phyloP scores from a whole-genome alignment of 192 early-diverging fungal genomes.

The Neocallimastix lanati region DNA sequence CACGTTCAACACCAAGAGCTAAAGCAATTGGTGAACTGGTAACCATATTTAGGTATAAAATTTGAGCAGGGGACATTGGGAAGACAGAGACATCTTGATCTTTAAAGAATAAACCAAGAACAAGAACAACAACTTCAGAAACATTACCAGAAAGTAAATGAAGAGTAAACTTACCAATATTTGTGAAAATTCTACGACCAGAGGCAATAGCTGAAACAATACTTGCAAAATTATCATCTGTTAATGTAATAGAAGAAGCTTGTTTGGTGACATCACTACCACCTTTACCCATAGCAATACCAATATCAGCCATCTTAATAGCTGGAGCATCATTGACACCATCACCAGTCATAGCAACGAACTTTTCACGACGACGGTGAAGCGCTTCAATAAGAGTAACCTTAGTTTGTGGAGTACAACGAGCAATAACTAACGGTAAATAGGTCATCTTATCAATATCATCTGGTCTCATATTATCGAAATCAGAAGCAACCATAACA shows the following conservation, averaged over 20 bases:
- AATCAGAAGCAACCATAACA: constrained; percentile 5
- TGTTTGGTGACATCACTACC: constrained; percentile 13
- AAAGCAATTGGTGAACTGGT: constrained; percentile 65
- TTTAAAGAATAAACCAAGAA: constrained; percentile 55
- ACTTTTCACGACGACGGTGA: constrained; percentile 41
- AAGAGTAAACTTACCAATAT: constrained; percentile 52
- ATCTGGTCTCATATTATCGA: constrained; percentile 8
- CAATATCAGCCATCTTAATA: constrained; percentile 59
- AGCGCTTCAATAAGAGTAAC: constrained; percentile 16
- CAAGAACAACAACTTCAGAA: constrained; percentile 49
- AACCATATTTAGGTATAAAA: constrained; percentile 64
- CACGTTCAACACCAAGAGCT: constrained; percentile 51
- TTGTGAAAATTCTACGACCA: constrained; percentile 62
- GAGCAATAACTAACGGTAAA: constrained; percentile 18
- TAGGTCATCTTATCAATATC: constrained; percentile 16
- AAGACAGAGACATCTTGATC: constrained; percentile 18
- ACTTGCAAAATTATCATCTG: constrained; percentile 65
- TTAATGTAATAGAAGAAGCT: constrained; percentile 20
- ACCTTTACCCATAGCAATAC: constrained; percentile 29
- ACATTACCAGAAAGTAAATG: constrained; percentile 59
- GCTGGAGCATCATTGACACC: constrained; percentile 66
- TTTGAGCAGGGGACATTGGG: constrained; percentile 35
- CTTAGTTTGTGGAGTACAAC: constrained; percentile 21
- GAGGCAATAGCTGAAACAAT: constrained; percentile 60
- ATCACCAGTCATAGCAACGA: constrained; percentile 76